phyloP scores from a whole-genome alignment of 2,329 filamentous ascomycete species.

The Aspergillus vadensis region DNA sequence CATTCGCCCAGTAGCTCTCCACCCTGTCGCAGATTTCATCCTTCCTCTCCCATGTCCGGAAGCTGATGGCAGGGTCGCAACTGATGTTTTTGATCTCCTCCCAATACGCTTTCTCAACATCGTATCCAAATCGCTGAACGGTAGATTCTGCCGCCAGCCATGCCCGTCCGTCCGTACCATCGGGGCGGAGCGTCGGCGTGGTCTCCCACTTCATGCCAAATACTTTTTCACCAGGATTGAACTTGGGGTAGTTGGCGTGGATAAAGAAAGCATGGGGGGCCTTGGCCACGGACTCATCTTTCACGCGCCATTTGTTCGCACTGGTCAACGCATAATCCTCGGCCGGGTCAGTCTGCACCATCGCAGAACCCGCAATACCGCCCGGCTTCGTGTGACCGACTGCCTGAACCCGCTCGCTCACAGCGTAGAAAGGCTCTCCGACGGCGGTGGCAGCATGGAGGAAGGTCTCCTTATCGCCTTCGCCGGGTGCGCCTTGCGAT shows the following conservation, averaged over 20 bases:
- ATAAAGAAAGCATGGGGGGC: slow-evolving; percentile 42
- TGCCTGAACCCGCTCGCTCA: slow-evolving; percentile 39
- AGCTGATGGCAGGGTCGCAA: slow-evolving; percentile 38
- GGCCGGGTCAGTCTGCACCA: slow-evolving; percentile 42
- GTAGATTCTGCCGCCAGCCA: slow-evolving; percentile 40
- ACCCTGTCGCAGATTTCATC: slow-evolving; percentile 33
- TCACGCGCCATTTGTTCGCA: slow-evolving; percentile 36
- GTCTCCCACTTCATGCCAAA: slow-evolving; percentile 44
- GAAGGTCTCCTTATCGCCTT: slow-evolving; percentile 45
- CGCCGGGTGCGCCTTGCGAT: slow-evolving; percentile 41
- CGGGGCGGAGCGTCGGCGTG: slow-evolving; percentile 37
- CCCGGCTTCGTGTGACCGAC: slow-evolving; percentile 34
- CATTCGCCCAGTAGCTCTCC: slow-evolving; percentile 38
- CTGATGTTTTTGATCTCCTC: slow-evolving; percentile 45
- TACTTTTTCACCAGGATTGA: slow-evolving; percentile 43
- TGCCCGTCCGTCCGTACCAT: slow-evolving; percentile 39
- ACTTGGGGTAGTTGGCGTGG: slow-evolving; percentile 47
- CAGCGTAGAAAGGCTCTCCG: slow-evolving; percentile 38
- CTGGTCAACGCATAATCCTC: slow-evolving; percentile 39
- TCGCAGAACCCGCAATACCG: slow-evolving; percentile 38
- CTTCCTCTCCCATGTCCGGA: slow-evolving; percentile 40
- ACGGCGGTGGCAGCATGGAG: slow-evolving; percentile 38
- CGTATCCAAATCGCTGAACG: slow-evolving; percentile 41
- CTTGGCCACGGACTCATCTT: slow-evolving; percentile 33
- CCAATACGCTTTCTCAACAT: slow-evolving; percentile 44